Percentiles rank a stretch among this genome's conserved stretches.
These are phyloP conservation scores for Pascua sp. DNA, from an alignment of 1,284 basidiomycete species.

Conservation along the genomic window DNA sequence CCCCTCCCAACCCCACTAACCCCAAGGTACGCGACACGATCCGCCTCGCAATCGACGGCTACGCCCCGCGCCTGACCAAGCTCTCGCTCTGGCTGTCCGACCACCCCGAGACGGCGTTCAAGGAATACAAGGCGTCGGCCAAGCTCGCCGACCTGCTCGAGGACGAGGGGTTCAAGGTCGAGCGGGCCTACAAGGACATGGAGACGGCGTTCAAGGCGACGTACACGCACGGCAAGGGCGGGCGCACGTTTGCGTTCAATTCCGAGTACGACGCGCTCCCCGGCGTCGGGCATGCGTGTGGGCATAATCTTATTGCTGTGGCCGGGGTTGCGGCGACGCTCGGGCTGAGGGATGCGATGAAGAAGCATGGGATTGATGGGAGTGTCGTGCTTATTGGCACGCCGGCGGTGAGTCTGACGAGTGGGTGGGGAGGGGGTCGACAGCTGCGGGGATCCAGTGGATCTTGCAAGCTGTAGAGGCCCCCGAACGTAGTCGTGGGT, in stretches of 20 bases:
- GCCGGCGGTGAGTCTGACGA: conserved; percentile 60
- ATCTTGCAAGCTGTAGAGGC: no score
- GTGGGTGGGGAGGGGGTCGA: not conserved
- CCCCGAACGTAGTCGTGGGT: no score
- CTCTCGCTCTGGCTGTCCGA: conserved; percentile 42
- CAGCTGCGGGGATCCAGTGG: no score
- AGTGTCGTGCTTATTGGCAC: conserved; percentile 77
- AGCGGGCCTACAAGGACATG: conserved; percentile 50
- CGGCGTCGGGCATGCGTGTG: conserved; percentile 72
- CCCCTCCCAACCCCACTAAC: not conserved
- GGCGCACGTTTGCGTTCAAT: conserved; percentile 63
- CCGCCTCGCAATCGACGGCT: conserved; percentile 3
- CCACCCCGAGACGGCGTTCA: conserved; percentile 40
- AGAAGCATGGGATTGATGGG: conserved; percentile 63
- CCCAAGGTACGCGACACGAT: conserved; percentile 15
- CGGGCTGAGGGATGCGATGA: conserved; percentile 64
- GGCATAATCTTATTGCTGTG: conserved; percentile 81
- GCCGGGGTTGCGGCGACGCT: conserved; percentile 72
- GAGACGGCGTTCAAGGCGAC: conserved; percentile 65
- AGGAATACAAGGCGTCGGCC: conserved; percentile 32
- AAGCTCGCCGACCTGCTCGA: conserved; percentile 31
- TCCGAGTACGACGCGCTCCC: conserved; percentile 55
- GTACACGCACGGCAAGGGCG: conserved; percentile 57
- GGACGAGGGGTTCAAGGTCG: conserved; percentile 34
- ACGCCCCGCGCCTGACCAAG: conserved; percentile 30